These are phyloP conservation scores for Fusarium sp. DNA, from an alignment of 2,329 filamentous ascomycete species.

Conservation along the genomic window DNA sequence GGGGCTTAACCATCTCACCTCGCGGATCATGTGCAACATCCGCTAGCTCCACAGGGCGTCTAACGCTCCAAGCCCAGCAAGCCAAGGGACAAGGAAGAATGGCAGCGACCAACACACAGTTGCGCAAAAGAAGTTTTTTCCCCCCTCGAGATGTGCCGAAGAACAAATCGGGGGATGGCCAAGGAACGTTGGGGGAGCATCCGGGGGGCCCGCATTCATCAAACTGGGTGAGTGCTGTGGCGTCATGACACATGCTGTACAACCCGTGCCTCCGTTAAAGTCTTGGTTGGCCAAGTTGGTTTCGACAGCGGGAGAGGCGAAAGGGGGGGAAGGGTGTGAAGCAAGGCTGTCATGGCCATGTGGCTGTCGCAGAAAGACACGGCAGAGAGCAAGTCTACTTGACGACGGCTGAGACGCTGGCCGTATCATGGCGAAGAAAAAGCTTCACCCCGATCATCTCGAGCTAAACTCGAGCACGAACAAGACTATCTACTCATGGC, in stretches of 20 bases:
- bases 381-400: conserved; percentile 12
- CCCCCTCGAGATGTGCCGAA: conserved; percentile 34
- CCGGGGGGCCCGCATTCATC: conserved; percentile 16
- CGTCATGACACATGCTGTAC: conserved; percentile 40
- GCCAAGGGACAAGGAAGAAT: conserved; percentile 34
- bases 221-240: conserved; percentile 26
- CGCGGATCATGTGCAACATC: conserved; percentile 49
- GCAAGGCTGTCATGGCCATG: conserved; percentile 28
- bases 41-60: conserved; percentile 47
- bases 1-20: conserved; percentile 40
- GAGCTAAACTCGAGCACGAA: neutral
- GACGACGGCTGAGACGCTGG: neutral
- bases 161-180: conserved; percentile 28
- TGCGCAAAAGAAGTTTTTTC: conserved; percentile 22
- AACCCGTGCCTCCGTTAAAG: conserved; percentile 14
- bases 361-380: conserved; percentile 22
- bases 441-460: neutral
- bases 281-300: conserved; percentile 9
- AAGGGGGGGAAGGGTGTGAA: conserved; percentile 14
- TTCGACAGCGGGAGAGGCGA: conserved; percentile 28
- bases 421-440: conserved; percentile 1
- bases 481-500: neutral
- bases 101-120: conserved; percentile 35
- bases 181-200: conserved; percentile 13
- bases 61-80: conserved; percentile 43